Evolutionary conservation across 345 rosid genomes (phyloP).

Genomic region (Cardamine occulta): DNA sequence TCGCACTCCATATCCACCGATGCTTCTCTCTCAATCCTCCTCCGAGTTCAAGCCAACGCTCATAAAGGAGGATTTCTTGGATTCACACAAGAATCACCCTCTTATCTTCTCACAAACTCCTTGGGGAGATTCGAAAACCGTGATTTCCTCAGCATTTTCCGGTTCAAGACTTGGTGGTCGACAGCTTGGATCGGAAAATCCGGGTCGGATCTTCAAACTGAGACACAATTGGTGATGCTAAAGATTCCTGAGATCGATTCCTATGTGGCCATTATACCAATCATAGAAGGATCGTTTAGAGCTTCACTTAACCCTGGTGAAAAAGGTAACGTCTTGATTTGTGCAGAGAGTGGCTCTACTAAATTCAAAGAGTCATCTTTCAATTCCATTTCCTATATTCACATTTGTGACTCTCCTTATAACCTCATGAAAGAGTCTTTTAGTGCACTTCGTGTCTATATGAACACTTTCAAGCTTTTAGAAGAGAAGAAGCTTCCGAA

Average conservation of each 20-base stretch:
- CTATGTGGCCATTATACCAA: slow-evolving; percentile 65
- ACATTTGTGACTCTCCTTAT: slow-evolving; percentile 73
- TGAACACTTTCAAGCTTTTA: slow-evolving; percentile 74
- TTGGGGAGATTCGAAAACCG: slow-evolving; percentile 63
- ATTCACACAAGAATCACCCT: slow-evolving; percentile 51
- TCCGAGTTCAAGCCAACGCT: slow-evolving; percentile 54
- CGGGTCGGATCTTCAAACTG: slow-evolving; percentile 81
- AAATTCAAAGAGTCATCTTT: slow-evolving; percentile 57
- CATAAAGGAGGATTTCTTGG: slow-evolving; percentile 75
- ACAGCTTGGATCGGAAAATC: slow-evolving; percentile 79
- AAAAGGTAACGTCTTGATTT: slow-evolving; percentile 58
- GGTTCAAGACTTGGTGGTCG: slow-evolving; percentile 95
- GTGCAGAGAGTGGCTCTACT: slow-evolving; percentile 76
- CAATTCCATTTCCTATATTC: slow-evolving; percentile 71
- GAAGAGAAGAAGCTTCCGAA: slow-evolving; percentile 75
- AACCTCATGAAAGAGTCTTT: slow-evolving; percentile 78
- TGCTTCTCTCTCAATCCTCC: slow-evolving; percentile 59
- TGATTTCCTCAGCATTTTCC: slow-evolving; percentile 65
- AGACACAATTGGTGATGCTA: slow-evolving; percentile 78
- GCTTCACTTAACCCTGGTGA: slow-evolving; percentile 69
- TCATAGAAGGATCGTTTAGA: slow-evolving; percentile 70
- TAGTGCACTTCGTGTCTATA: slow-evolving; percentile 69
- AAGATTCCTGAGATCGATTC: slow-evolving; percentile 65
- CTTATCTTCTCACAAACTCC: slow-evolving; percentile 56
- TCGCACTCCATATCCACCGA: slow-evolving; percentile 49